Evolutionary conservation across 2,329 filamentous ascomycete species (phyloP).

Genomic region (Curvularia verruculosa): DNA sequence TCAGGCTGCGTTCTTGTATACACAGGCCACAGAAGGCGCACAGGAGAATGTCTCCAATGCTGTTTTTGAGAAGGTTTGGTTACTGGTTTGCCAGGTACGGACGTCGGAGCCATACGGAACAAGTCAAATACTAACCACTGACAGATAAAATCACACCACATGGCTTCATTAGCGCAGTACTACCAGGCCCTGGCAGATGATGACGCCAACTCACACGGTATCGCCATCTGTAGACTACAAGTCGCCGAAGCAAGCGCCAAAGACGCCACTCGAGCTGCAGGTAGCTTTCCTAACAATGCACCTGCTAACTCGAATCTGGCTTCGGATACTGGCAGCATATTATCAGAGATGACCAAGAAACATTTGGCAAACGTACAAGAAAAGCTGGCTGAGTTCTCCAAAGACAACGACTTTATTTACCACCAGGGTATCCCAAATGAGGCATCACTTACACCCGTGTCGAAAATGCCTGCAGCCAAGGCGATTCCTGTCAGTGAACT

Average conservation of each 20-base stretch:
- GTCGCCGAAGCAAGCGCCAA: slow-evolving; percentile 78
- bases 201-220: slow-evolving; percentile 84
- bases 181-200: slow-evolving; percentile 92
- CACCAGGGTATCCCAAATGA: slow-evolving; percentile 90
- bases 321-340: slow-evolving; percentile 73
- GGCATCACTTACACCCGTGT: slow-evolving; percentile 77
- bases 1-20: slow-evolving; percentile 86
- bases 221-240: slow-evolving; percentile 81
- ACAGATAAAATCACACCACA: slow-evolving; percentile 76
- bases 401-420: slow-evolving; percentile 99
- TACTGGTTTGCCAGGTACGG: slow-evolving; percentile 76
- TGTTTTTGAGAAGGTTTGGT: slow-evolving; percentile 94
- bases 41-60: slow-evolving; percentile 91
- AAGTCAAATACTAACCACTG: slow-evolving; percentile 33
- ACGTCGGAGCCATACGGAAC: slow-evolving; percentile 3
- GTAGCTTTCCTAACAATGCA: slow-evolving; percentile 78
- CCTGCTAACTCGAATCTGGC: slow-evolving; percentile 82
- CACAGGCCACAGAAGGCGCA: slow-evolving; percentile 84
- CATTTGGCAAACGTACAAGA: slow-evolving; percentile 82
- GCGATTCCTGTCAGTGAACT: slow-evolving; percentile 96
- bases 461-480: slow-evolving; percentile 93
- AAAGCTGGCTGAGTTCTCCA: slow-evolving; percentile 74
- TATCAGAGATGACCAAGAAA: slow-evolving; percentile 83
- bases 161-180: slow-evolving; percentile 87
- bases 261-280: slow-evolving; percentile 77